Evolutionary conservation across 2,329 filamentous ascomycete species (phyloP).

Genomic region (Colletotrichum kahawae): DNA sequence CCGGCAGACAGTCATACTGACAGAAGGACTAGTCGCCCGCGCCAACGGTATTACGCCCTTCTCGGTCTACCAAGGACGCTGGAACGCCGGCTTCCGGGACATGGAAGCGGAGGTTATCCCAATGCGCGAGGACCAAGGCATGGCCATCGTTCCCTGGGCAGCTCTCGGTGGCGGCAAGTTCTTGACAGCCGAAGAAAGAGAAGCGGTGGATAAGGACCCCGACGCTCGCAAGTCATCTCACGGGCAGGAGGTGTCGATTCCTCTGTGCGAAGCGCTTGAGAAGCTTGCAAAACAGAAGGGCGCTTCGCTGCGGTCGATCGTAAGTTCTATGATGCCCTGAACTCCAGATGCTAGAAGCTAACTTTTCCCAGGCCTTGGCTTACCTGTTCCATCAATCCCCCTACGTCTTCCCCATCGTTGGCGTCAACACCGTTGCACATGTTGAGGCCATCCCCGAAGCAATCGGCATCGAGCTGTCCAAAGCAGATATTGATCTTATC

Average conservation of each 20-base stretch:
- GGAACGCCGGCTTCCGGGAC: slow-evolving; percentile 37
- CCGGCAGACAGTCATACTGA: background rate
- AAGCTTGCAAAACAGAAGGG: slow-evolving; percentile 11
- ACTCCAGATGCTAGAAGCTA: background rate
- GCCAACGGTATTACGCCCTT: slow-evolving; percentile 39
- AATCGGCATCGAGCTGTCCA: slow-evolving; percentile 54
- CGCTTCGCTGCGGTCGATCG: background rate
- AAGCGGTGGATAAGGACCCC: slow-evolving; percentile 25
- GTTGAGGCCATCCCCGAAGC: slow-evolving; percentile 66
- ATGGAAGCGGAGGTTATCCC: slow-evolving; percentile 47
- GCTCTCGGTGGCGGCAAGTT: slow-evolving; percentile 58
- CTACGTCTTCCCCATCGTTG: slow-evolving; percentile 66
- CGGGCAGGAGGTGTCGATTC: background rate
- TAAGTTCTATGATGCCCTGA: background rate
- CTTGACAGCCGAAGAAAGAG: slow-evolving; percentile 40
- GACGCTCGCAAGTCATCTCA: background rate
- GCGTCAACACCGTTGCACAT: slow-evolving; percentile 65
- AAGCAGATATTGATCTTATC: slow-evolving; percentile 59
- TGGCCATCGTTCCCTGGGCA: slow-evolving; percentile 65
- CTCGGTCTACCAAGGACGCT: slow-evolving; percentile 41
- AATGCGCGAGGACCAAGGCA: slow-evolving; percentile 43
- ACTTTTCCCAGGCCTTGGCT: slow-evolving; percentile 49
- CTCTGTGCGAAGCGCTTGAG: slow-evolving; percentile 7
- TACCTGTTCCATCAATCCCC: slow-evolving; percentile 66
- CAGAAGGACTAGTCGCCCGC: slow-evolving; percentile 25